Evolutionary conservation across 1,139 yeast species (phyloP).

Genomic region (Pichia sp.): DNA sequence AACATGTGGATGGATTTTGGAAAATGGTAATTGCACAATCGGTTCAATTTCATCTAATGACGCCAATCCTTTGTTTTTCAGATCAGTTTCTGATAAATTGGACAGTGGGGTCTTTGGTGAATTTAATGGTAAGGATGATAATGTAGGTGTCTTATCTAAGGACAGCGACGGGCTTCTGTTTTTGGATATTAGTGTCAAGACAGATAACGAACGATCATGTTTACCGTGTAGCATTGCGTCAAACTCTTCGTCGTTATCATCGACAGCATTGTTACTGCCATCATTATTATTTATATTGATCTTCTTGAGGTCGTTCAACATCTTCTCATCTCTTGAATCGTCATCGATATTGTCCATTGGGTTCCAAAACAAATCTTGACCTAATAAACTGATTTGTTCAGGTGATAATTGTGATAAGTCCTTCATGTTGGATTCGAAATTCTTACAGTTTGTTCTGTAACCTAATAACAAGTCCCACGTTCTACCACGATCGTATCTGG

Average conservation of each 20-base stretch:
- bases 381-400: conserved; percentile 26
- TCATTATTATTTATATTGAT: background rate
- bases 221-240: background rate
- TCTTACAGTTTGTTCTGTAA: conserved; percentile 55
- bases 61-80: background rate
- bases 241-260: conserved; percentile 11
- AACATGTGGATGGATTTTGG: conserved; percentile 72
- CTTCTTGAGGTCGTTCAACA: background rate
- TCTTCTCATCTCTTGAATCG: conserved; percentile 1
- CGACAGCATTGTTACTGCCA: background rate
- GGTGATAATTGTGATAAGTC: conserved; percentile 23
- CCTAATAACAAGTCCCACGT: conserved; percentile 88
- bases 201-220: conserved; percentile 29
- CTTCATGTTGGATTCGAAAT: conserved; percentile 27
- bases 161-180: conserved; percentile 19
- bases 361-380: conserved; percentile 36
- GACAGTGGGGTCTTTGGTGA: conserved; percentile 15
- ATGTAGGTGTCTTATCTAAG: conserved; percentile 28
- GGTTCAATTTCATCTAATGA: conserved; percentile 25
- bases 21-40: conserved; percentile 49
- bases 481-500: conserved; percentile 78
- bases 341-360: conserved; percentile 27
- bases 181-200: conserved; percentile 27
- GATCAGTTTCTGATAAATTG: background rate
- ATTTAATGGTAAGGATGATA: conserved; percentile 19